Conservation (phyloP, 805 yeast species). For the Candida golubevii region DNA sequence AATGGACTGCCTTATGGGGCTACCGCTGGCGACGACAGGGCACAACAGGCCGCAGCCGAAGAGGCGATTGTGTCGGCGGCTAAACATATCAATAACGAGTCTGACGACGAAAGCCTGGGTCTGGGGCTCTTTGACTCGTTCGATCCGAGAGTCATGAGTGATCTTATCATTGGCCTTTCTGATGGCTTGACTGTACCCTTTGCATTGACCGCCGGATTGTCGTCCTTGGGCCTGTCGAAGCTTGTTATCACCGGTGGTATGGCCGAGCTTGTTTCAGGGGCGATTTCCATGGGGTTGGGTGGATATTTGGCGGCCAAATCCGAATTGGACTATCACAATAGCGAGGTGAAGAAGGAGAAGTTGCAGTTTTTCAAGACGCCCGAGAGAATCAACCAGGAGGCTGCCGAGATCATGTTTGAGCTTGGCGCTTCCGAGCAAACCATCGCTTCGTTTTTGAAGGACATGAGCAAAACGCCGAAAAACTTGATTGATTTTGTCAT, state of each 20-base stretch:
- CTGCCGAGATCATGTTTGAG: constrained; percentile 75
- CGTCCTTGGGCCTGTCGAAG: constrained; percentile 83
- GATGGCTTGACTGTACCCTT: constrained; percentile 99
- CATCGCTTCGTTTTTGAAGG: constrained; percentile 66
- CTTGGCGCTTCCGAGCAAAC: constrained; percentile 73
- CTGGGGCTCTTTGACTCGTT: constrained; percentile 48
- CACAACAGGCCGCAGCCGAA: constrained; percentile 32
- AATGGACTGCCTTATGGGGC: constrained; percentile 38
- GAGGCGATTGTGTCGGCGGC: constrained; percentile 34
- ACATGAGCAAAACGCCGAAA: constrained; percentile 73
- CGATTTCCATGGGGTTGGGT: constrained; percentile 97
- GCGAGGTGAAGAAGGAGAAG: constrained; percentile 70
- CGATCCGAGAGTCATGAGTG: constrained; percentile 93
- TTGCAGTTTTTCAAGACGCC: constrained; percentile 61
- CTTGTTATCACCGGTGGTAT: constrained; percentile 96
- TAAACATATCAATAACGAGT: constrained; percentile 22
- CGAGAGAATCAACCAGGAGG: constrained; percentile 65
- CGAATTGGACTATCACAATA: constrained; percentile 70
- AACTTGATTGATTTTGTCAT: constrained; percentile 82
- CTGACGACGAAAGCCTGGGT: constrained; percentile 12
- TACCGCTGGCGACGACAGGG: constrained; percentile 28
- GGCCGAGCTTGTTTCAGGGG: constrained; percentile 96
- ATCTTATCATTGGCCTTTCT: constrained; percentile 85
- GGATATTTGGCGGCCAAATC: constrained; percentile 93
- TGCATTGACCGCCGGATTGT: constrained; percentile 94